Evolutionary conservation across 257 asterid species (phyloP), one percentile per base, ranked within the genome.

Genomic region (Echites panduratus): DNA sequence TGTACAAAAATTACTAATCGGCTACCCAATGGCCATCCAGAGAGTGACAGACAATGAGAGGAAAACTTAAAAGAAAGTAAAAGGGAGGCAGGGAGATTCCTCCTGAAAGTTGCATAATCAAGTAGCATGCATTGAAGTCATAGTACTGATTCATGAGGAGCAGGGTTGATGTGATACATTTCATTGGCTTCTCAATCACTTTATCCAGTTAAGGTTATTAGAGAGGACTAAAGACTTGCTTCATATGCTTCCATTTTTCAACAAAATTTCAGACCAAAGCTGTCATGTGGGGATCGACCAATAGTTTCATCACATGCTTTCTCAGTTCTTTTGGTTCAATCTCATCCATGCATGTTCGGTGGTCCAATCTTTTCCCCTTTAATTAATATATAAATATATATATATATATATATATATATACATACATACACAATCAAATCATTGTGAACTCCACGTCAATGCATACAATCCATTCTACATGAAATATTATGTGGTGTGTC

Each of bases 151-250:
- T 24, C 38, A 32, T 32, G 38, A 32, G 38, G 38, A 32, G 65
- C 41, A 58, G 65, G 65, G 12, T 48, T 9, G 84, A 81, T 78
- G 84, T 79, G 89, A 71, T 63, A 38, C 77, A 82, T 78, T 82
- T 76, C 66, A 47, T 71, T 45, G 71, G 64, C 54, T 38, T 70
- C 70, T 72, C 58, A 45, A 43, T 10, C 73, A 73, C 80, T 84
- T 84, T 80, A 76, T 82, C 81, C 65, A 75, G 81, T 85, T 84
- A 81, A 70, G 95, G 89, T 85, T 82, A 66, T 52, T 67, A 67
- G 41, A 43, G 65, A 77, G 74, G 70, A 68, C 66, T 53, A 66
- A 22, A 7, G 58, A 48, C 32, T 64, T 64, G 38, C 71, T 50
- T 70, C 56, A 48, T 66, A 70, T 68, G 9, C 61, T 82, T 80